Conservation (phyloP, 179 eudicot genomes). For the Nepenthes alata region DNA sequence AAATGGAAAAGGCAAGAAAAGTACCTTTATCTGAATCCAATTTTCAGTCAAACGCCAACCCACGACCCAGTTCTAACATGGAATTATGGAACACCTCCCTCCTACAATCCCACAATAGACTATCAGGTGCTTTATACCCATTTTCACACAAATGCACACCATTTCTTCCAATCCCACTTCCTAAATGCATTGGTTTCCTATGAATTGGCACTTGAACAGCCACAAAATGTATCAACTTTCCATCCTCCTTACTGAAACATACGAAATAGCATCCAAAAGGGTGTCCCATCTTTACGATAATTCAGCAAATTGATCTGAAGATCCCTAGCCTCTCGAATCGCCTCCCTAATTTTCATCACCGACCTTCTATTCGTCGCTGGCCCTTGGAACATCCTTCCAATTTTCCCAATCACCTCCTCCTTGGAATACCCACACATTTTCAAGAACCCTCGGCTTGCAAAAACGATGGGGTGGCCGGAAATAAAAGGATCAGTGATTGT, state of each 20-base stretch:
- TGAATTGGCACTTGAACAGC: constrained; percentile 73
- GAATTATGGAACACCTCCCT: constrained; percentile 50
- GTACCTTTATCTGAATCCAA: constrained; percentile 40
- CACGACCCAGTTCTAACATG: constrained; percentile 18
- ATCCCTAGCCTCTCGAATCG: constrained; percentile 58
- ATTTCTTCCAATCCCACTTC: constrained; percentile 23
- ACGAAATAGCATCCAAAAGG: constrained; percentile 83
- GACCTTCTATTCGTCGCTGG: constrained; percentile 52
- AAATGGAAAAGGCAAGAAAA: not conserved
- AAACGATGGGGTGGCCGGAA: constrained; percentile 77
- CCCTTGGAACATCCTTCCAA: constrained; percentile 85
- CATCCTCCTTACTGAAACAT: constrained; percentile 64
- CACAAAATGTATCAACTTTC: constrained; percentile 59
- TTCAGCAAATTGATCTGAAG: constrained; percentile 60
- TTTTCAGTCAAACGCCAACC: constrained; percentile 20
- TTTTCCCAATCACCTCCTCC: constrained; percentile 69
- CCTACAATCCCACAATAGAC: constrained; percentile 44
- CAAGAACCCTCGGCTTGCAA: constrained; percentile 65
- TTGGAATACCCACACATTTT: constrained; percentile 63
- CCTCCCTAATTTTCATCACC: constrained; percentile 80
- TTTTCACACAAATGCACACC: constrained; percentile 29
- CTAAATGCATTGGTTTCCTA: constrained; percentile 28
- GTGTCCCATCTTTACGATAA: constrained; percentile 71
- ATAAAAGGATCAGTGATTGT: constrained; percentile 76
- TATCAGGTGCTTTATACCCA: constrained; percentile 22